Base-by-base conservation (phyloP, 768 basidiomycete species). In the Termitomyces sp. region DNA sequence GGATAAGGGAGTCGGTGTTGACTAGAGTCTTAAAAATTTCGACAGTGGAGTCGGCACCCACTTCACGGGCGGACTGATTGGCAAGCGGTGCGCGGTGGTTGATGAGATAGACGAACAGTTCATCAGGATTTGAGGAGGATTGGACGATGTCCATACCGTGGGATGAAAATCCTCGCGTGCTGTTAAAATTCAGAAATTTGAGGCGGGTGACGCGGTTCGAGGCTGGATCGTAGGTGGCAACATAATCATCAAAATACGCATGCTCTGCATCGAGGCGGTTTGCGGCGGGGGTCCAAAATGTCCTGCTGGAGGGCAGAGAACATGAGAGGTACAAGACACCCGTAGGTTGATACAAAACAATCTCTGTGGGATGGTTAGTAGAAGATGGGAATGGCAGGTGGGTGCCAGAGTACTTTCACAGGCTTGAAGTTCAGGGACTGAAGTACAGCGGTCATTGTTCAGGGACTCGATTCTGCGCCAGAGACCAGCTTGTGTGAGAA, bases 131-230 rank as follows among this genome's bases (percentile, higher is more conserved):
- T 3, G 73, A 61, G 1, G 71, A 62, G 7, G 85, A 84, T 1
- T 78, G 73, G 9, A 87, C 84, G 21, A 88, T 79, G 55, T 89
- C 88, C 80, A 90, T 81, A 16, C 87, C 87, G 56, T 88, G 86
- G 11, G 83, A 63, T 19, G 81, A 80, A 47, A 87, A 70, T 7
- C 81, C 81, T 21, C 77, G 75, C 10, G 65, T 53, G 14, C 70
- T 69, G 23, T 70, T 62, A 61, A 75, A 80, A 44, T 74, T 73
- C 1, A 66, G 60, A 8, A 82, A 62, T 14, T 71, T 61, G 16
- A 89, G 78, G 7, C 73, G 78, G 11, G 73, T 82, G 47, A 84
- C 68, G 46, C 64, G 62, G 35, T 69, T 70, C 0, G 81, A 77
- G 19, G 64, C 61, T 14, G 82, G 79, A 62, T 86, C 75, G 66